phyloP scores from a whole-genome alignment of 768 basidiomycete species.

The Termitomyces heimii region DNA sequence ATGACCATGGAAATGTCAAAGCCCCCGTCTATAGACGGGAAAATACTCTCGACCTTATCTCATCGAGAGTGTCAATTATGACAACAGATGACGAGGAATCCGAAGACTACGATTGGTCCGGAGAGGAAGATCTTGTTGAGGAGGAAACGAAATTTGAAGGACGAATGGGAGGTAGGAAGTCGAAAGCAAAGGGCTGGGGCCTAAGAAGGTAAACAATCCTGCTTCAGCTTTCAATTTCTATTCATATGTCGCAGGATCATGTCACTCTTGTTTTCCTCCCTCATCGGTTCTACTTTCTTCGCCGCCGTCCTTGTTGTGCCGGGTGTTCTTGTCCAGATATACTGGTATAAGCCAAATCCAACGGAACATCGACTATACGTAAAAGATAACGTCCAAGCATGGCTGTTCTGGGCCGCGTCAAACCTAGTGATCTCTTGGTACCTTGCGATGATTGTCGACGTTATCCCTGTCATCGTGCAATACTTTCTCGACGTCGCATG shows the following conservation, averaged over 20 bases:
- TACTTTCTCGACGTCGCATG: slow-evolving; percentile 53
- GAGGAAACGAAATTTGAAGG: slow-evolving; percentile 63
- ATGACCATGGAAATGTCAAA: slow-evolving; percentile 26
- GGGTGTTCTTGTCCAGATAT: slow-evolving; percentile 59
- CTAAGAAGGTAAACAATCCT: slow-evolving; percentile 39
- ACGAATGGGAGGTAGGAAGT: slow-evolving; percentile 44
- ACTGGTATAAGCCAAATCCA: slow-evolving; percentile 61
- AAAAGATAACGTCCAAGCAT: slow-evolving; percentile 63
- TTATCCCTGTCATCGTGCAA: slow-evolving; percentile 52
- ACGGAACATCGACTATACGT: slow-evolving; percentile 53
- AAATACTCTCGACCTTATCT: slow-evolving; percentile 23
- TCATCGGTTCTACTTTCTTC: slow-evolving; percentile 66
- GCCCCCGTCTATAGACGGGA: slow-evolving; percentile 20
- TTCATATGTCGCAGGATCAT: slow-evolving; percentile 36
- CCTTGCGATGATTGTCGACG: slow-evolving; percentile 65
- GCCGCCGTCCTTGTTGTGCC: slow-evolving; percentile 56
- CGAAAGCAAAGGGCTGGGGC: slow-evolving; percentile 43
- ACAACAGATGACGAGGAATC: slow-evolving; percentile 54
- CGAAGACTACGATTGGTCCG: slow-evolving; percentile 71
- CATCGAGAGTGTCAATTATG: slow-evolving; percentile 35
- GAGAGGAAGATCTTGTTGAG: slow-evolving; percentile 69
- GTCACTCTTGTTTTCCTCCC: slow-evolving; percentile 60
- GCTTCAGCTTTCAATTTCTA: not conserved
- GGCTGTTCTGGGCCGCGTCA: slow-evolving; percentile 79
- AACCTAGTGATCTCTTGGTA: slow-evolving; percentile 78